A percentile compares a stretch with the other conserved stretches of the same genome.
phyloP scores from a whole-genome alignment of 208 protist genomes.

The Leishmania tarentolae region DNA sequence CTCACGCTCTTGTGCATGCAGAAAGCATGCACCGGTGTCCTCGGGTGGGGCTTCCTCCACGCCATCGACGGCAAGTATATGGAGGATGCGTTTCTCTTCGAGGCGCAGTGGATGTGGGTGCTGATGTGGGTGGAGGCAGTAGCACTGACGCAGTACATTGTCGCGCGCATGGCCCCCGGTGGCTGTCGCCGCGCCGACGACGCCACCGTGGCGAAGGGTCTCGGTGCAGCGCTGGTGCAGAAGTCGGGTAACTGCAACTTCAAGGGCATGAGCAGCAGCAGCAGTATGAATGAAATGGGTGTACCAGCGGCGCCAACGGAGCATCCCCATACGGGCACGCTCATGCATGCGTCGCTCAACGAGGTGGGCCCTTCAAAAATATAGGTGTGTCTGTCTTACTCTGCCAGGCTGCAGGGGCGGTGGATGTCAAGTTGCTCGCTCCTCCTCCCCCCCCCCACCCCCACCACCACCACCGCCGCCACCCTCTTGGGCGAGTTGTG shows the following conservation, averaged over 20 bases:
- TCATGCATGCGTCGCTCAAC: neutral
- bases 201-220: neutral
- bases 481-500: no score
- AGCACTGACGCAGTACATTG: slow-evolving; percentile 25
- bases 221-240: no score
- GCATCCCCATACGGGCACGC: neutral
- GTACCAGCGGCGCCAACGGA: neutral
- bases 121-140: slow-evolving; percentile 27
- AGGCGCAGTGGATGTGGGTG: slow-evolving; percentile 18
- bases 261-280: neutral
- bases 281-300: neutral
- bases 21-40: slow-evolving; percentile 8
- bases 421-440: no score
- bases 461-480: no score
- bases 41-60: slow-evolving; percentile 19
- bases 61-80: slow-evolving; percentile 19
- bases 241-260: neutral
- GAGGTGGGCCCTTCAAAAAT: neutral
- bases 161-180: neutral
- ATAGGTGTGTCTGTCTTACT: neutral
- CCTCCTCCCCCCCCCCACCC: no score
- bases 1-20: slow-evolving; percentile 19
- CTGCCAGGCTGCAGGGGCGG: neutral
- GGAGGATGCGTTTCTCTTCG: slow-evolving; percentile 23
- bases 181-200: neutral